Base-by-base conservation (phyloP, 1,284 basidiomycete genomes). In the Marasmius tenuissimus region DNA sequence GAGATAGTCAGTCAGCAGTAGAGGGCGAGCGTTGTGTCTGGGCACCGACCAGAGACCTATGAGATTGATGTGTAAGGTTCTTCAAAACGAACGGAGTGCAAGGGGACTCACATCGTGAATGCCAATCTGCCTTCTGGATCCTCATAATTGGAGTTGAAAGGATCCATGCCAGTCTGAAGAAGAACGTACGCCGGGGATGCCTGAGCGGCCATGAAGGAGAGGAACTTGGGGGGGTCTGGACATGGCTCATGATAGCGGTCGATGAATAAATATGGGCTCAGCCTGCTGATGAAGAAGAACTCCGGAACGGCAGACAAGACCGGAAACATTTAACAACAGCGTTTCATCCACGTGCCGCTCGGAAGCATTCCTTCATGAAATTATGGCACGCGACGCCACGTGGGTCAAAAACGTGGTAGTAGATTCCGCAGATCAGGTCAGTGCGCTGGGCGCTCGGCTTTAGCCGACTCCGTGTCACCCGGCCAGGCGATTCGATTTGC, bases 91-190 rank as follows among this genome's bases (percentile, higher is more conserved):
- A 60, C 14, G 33, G 60, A n/a, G 61, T 38, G 7, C 20, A 7
- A n/a, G 14, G 6, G 47, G 16, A 80, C 87, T 67, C 70, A 90
- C 89, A 90, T 72, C 3, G 85, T 83, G 72, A 90, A 91, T 0
- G 89, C 89, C 27, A 78, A 72, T 48, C 82, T 79, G 47, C 82
- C 81, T 64, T 88, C 85, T 9, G 81, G 69, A 70, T 91, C 89
- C 70, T 87, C 81, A 67, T 86, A 90, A 40, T 75, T 74, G 61
- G 83, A 81, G 54, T 79, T 80, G 72, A 87, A 85, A 3, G 84
- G 83, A 70, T 91, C 83, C 53, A 79, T 75, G 18, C 85, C 86
- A 68, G 81, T 87, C 70, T 91, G 89, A 61, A 86, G 76, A 58
- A 91, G 82, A 48, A 83, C 72, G 67, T 82, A 81, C 42, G 76